Percentiles rank a stretch among this genome's conserved stretches.
Conservation (phyloP, 495 filamentous ascomycete genomes). For the Talaromyces nanjingensis region DNA sequence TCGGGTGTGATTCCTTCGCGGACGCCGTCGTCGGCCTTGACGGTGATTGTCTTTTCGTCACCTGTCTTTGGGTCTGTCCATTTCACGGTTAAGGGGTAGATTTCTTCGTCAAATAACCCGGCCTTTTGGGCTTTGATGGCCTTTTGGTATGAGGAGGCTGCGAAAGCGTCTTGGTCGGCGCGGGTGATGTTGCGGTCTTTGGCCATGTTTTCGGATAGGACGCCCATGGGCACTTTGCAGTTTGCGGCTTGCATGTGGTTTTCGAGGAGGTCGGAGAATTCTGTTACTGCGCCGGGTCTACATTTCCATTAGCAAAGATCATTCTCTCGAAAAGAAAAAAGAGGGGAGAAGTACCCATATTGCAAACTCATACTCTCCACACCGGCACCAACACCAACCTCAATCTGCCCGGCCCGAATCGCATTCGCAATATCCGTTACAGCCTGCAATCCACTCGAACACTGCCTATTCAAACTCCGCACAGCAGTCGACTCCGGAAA, state of each 20-base stretch:
- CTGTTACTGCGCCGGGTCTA: slow-evolving; percentile 77
- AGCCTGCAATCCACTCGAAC: slow-evolving; percentile 82
- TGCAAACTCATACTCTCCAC: slow-evolving; percentile 96
- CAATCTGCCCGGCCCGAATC: slow-evolving; percentile 85
- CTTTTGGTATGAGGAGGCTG: slow-evolving; percentile 84
- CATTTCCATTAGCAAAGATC: slow-evolving; percentile 14
- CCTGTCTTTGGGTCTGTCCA: slow-evolving; percentile 83
- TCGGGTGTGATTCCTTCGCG: slow-evolving; percentile 80
- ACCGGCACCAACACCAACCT: slow-evolving; percentile 88
- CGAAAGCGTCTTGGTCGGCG: slow-evolving; percentile 76
- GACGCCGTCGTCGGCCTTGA: slow-evolving; percentile 82
- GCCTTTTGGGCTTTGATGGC: slow-evolving; percentile 76
- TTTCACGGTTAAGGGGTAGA: slow-evolving; percentile 76
- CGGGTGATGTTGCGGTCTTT: slow-evolving; percentile 70
- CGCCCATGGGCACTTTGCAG: slow-evolving; percentile 98
- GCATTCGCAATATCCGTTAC: slow-evolving; percentile 89
- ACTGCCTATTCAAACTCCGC: slow-evolving; percentile 85
- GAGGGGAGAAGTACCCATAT: slow-evolving; percentile 58
- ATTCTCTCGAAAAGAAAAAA: too few species aligned
- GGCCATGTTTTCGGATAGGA: slow-evolving; percentile 92
- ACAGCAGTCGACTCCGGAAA: slow-evolving; percentile 80
- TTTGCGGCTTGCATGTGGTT: slow-evolving; percentile 75
- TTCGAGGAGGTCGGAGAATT: slow-evolving; percentile 91
- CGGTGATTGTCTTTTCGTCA: slow-evolving; percentile 77
- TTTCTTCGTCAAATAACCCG: slow-evolving; percentile 91